Base-by-base conservation (phyloP, 1,139 yeast genomes). In the Pichia sp. region DNA sequence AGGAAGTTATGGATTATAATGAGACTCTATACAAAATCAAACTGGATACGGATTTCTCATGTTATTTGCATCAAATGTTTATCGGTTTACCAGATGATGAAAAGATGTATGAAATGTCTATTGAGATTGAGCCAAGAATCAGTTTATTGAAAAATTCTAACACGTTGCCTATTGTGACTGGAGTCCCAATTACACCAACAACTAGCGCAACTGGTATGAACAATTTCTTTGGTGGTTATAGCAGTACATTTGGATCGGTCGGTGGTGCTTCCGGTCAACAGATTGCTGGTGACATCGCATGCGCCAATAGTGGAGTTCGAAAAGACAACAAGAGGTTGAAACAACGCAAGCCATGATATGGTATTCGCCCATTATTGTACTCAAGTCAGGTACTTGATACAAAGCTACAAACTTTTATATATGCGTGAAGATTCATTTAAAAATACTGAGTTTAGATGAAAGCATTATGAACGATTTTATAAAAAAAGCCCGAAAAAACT, bases 1-100 rank as follows among this genome's bases (percentile, higher is more conserved):
- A 79, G 48, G 95, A 88, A 34, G 81, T 89, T 45, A 83, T 88
- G 57, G 76, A 84, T 49, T 90, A 84, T 65, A 91, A 88, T 62
- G 67, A 72, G 40, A 71, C 77, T 27, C 81, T 83, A 7, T 91
- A 85, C 63, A 79, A 84, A 52, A 77, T 88, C 55, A 79, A 75
- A 52, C 72, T 73, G 38, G 81, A 84, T 20, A 74, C 75, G n/a
- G 95, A 86, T 42, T 73, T 90, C 45, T 94, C 86, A 63, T 74
- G 71, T 15, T 81, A 78, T 57, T 69, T 89, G 47, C 76, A 76
- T 44, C 69, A 71, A 31, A 81, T 85, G 66, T 76, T 85, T 58
- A 77, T 71, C 15, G 72, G 71, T 46, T 76, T 84, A 45, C 94
- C 95, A 4, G 80, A 86, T 21, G 85, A 87, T 53, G 96, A 88